Conservation (phyloP, 805 yeast species). For the Teunomyces stri region DNA sequence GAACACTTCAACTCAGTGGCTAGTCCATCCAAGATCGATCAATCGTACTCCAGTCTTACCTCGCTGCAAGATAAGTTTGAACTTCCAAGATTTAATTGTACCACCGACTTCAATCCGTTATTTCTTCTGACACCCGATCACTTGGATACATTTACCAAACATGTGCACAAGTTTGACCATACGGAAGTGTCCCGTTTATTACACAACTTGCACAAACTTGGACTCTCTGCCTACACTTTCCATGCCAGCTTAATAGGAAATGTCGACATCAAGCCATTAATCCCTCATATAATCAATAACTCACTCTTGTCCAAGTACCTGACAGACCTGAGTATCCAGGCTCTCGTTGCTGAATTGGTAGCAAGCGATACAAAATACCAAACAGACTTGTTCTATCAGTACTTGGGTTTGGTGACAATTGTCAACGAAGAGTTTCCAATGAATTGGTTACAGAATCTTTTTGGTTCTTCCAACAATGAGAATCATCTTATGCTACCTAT, state of each 20-base stretch:
- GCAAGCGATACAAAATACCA: background rate
- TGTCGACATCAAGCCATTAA: background rate
- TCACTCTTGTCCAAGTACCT: background rate
- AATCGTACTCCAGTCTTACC: background rate
- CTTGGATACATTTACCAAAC: background rate
- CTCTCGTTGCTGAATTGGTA: background rate
- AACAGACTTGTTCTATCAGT: constrained; percentile 6
- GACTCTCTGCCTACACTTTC: background rate
- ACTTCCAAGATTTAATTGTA: constrained; percentile 5
- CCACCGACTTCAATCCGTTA: constrained; percentile 8
- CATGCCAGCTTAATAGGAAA: background rate
- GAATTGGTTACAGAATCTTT: constrained; percentile 3
- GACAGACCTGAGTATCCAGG: background rate
- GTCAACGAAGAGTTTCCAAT: constrained; percentile 6
- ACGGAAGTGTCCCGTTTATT: background rate
- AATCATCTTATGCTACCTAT: background rate
- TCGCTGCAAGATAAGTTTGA: constrained; percentile 2
- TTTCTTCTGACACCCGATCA: constrained; percentile 2
- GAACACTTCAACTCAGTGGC: background rate
- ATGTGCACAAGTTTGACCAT: background rate
- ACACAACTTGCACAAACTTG: background rate
- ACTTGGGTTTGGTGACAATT: constrained; percentile 3
- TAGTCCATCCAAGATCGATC: background rate
- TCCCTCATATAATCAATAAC: background rate
- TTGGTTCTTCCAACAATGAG: background rate